These are phyloP conservation scores for Emergomyces orientalis DNA, from an alignment of 2,329 filamentous ascomycete species.

Conservation along the genomic window DNA sequence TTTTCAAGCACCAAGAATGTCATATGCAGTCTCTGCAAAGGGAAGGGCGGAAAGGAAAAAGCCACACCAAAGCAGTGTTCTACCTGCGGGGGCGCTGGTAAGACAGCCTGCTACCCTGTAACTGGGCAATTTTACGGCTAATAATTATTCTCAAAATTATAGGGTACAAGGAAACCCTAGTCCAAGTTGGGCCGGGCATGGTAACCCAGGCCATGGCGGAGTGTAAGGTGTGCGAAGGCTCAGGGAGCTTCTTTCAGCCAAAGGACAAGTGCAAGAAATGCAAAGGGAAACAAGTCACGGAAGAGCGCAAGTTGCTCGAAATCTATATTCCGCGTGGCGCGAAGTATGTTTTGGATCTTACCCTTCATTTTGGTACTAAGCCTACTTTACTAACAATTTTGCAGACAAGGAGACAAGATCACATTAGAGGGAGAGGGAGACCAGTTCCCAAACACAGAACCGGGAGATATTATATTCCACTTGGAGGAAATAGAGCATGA, in stretches of 20 bases:
- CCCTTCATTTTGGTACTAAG: not conserved
- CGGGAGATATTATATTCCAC: conserved; percentile 88
- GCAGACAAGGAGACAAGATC: conserved; percentile 68
- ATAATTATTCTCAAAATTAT: conserved; percentile 8
- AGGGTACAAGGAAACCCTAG: conserved; percentile 65
- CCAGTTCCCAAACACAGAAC: conserved; percentile 77
- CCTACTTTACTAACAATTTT: not conserved
- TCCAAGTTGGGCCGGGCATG: conserved; percentile 77
- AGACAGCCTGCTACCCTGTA: conserved; percentile 11
- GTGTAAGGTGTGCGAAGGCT: conserved; percentile 75
- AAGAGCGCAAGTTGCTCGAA: conserved; percentile 89
- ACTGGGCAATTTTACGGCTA: conserved; percentile 3
- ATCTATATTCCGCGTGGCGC: conserved; percentile 89
- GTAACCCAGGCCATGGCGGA: conserved; percentile 69
- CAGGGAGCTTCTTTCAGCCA: conserved; percentile 81
- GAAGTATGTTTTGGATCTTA: conserved; percentile 37
- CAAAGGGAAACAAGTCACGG: conserved; percentile 79
- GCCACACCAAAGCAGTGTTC: conserved; percentile 76
- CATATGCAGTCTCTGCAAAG: conserved; percentile 78
- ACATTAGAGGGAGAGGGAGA: conserved; percentile 89
- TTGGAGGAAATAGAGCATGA: conserved; percentile 74
- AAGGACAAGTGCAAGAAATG: conserved; percentile 99
- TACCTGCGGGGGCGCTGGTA: conserved; percentile 69
- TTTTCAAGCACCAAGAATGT: conserved; percentile 94
- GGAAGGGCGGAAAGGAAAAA: conserved; percentile 82